phyloP scores from a whole-genome alignment of 202 grass and related monocot species.

The Setaria viridis region DNA sequence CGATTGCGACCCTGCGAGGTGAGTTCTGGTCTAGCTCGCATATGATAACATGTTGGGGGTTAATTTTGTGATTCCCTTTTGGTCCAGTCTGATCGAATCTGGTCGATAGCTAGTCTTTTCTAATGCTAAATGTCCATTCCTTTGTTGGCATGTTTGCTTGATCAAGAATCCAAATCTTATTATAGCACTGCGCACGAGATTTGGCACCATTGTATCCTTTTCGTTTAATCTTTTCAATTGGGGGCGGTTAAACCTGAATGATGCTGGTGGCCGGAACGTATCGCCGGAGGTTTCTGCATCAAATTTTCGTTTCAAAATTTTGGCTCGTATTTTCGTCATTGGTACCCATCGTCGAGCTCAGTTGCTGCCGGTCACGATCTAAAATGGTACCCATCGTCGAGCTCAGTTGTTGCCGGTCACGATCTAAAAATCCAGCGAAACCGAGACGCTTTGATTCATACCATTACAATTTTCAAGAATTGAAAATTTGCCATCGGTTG shows the following conservation, averaged over 20 bases:
- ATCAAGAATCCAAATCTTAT: neutral
- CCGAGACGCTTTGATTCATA: neutral
- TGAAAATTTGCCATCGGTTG: no score
- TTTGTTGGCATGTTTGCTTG: neutral
- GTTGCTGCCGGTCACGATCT: neutral
- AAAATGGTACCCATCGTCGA: neutral
- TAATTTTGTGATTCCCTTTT: neutral
- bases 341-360: neutral
- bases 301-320: neutral
- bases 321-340: no score
- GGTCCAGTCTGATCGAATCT: neutral
- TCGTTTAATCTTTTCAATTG: no score
- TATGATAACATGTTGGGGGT: no score
- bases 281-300: neutral
- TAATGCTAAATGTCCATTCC: neutral
- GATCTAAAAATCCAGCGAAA: neutral
- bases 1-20: slow-evolving; percentile 16
- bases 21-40: neutral
- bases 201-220: neutral
- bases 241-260: neutral
- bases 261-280: neutral
- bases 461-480: no score
- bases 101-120: neutral
- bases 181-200: neutral
- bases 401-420: neutral